phyloP scores from a whole-genome alignment of 768 basidiomycete species.

The Hebeloma cylindrosporum region DNA sequence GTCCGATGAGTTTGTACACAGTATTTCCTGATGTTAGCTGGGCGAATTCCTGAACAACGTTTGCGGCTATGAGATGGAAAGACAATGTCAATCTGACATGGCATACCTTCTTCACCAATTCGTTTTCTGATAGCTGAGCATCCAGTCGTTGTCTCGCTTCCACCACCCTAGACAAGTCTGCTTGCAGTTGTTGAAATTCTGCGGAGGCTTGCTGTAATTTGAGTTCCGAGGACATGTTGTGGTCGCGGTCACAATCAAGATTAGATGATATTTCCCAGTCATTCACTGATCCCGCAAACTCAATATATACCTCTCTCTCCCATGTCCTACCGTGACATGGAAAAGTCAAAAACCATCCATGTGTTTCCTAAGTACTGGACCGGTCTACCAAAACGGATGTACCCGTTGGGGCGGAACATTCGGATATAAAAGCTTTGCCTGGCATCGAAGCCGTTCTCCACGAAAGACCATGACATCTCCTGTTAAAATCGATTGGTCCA shows the following conservation, averaged over 20 bases:
- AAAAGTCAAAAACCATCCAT: too few relatives aligned
- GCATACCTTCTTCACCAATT: constrained; percentile 82
- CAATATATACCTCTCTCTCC: too few relatives aligned
- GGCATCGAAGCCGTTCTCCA: background rate
- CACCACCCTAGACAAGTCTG: constrained; percentile 68
- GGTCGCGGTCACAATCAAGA: constrained; percentile 16
- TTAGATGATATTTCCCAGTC: constrained; percentile 6
- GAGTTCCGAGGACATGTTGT: constrained; percentile 52
- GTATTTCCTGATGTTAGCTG: constrained; percentile 70
- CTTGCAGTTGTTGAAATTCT: constrained; percentile 82
- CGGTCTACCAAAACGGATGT: too few relatives aligned
- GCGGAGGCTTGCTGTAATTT: constrained; percentile 66
- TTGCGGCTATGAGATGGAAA: background rate
- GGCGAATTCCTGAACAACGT: constrained; percentile 69
- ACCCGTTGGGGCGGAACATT: too few relatives aligned
- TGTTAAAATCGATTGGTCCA: constrained; percentile 49
- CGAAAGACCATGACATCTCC: constrained; percentile 34
- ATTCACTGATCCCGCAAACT: background rate
- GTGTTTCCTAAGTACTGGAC: too few relatives aligned
- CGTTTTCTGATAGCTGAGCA: constrained; percentile 88
- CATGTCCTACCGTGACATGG: too few relatives aligned
- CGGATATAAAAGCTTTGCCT: too few relatives aligned
- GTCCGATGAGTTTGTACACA: constrained; percentile 90
- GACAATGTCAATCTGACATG: background rate
- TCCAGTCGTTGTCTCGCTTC: constrained; percentile 87